Evolutionary conservation across 2,329 filamentous ascomycete species (phyloP).

Genomic region (Rhinocladiella similis): DNA sequence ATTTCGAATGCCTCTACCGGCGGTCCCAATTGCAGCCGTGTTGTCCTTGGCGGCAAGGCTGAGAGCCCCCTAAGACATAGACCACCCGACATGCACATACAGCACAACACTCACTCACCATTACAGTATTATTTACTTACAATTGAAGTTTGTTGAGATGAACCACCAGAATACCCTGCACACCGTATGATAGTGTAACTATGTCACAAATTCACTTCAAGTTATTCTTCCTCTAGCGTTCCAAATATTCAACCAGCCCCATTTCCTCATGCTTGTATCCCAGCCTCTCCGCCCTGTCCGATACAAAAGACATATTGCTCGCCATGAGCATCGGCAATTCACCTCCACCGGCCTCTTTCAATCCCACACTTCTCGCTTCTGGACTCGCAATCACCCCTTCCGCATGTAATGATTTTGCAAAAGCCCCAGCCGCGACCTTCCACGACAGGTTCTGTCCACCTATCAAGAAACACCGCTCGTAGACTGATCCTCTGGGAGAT

Average conservation of each 20-base stretch:
- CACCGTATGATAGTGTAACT: no score
- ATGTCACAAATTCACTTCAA: no score
- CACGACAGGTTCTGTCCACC: slow-evolving; percentile 5
- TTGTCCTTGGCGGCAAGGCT: no score
- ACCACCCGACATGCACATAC: no score
- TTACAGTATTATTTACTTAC: no score
- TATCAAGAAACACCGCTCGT: slow-evolving; percentile 14
- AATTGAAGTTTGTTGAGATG: no score
- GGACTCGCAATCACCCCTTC: slow-evolving; percentile 9
- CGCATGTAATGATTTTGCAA: slow-evolving; percentile 3
- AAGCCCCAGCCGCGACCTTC: slow-evolving; percentile 7
- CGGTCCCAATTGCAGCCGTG: no score
- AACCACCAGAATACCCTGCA: no score
- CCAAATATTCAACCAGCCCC: slow-evolving; percentile 11
- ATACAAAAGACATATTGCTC: slow-evolving; percentile 10
- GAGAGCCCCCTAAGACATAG: no score
- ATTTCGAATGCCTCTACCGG: no score
- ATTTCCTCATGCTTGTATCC: slow-evolving; percentile 15
- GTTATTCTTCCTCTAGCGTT: neutral
- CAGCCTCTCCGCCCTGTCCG: slow-evolving; percentile 5
- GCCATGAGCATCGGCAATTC: slow-evolving; percentile 20
- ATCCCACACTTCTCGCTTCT: slow-evolving; percentile 7
- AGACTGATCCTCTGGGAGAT: slow-evolving; percentile 10
- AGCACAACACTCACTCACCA: no score
- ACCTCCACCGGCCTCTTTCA: slow-evolving; percentile 11